These are phyloP conservation scores for Cupressus sempervirens DNA, from an alignment of 75 land plant species.

Conservation along the genomic window DNA sequence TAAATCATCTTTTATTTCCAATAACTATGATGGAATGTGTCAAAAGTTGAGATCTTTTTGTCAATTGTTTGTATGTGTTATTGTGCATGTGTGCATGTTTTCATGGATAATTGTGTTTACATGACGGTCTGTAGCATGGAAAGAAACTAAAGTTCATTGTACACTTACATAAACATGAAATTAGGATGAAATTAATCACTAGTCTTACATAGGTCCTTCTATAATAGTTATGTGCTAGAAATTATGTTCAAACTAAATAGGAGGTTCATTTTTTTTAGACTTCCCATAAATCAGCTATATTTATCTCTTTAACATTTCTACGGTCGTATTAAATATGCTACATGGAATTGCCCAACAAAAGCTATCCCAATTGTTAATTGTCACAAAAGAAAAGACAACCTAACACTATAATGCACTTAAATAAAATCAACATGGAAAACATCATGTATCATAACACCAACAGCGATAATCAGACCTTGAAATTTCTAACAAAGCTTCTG, in stretches of 20 bases:
- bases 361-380: too few relatives aligned
- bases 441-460: conserved; percentile 63
- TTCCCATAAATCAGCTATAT: neutral
- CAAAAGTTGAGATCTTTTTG: neutral
- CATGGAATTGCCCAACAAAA: too few relatives aligned
- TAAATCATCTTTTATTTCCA: neutral
- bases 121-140: neutral
- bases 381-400: too few relatives aligned
- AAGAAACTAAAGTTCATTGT: too few relatives aligned
- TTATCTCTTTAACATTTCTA: too few relatives aligned
- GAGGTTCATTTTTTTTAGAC: neutral
- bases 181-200: too few relatives aligned
- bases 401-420: too few relatives aligned
- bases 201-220: too few relatives aligned
- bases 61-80: neutral
- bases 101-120: neutral
- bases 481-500: too few relatives aligned
- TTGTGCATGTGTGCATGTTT: neutral
- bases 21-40: neutral
- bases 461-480: conserved; percentile 59
- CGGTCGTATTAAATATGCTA: too few relatives aligned
- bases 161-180: too few relatives aligned
- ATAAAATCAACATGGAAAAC: neutral
- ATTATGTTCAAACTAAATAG: neutral
- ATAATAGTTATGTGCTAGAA: too few relatives aligned